Evolutionary conservation across 805 yeast species (phyloP).

Genomic region (Spencermartinsiella europaea): DNA sequence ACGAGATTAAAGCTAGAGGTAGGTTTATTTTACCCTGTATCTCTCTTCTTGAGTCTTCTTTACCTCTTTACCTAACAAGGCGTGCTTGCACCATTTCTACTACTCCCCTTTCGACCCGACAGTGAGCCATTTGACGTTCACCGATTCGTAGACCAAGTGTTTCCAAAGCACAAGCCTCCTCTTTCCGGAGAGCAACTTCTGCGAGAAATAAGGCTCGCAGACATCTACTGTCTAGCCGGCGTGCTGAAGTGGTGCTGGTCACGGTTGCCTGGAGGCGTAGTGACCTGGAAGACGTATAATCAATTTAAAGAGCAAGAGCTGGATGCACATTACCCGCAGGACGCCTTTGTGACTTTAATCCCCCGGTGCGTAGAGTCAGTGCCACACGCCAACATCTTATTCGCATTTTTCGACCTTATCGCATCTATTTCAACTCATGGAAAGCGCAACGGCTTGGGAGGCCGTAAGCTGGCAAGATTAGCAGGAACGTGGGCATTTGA

Average conservation of each 20-base stretch:
- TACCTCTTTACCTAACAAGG: conserved; percentile 10
- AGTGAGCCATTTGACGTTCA: conserved; percentile 50
- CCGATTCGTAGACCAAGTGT: conserved; percentile 49
- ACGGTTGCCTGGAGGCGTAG: conserved; percentile 66
- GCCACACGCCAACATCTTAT: conserved; percentile 84
- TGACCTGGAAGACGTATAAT: conserved; percentile 81
- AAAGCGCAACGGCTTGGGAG: conserved; percentile 70
- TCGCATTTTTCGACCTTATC: conserved; percentile 77
- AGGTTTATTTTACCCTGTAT: not conserved
- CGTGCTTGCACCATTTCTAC: conserved; percentile 63
- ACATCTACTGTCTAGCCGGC: conserved; percentile 58
- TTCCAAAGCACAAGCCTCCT: conserved; percentile 52
- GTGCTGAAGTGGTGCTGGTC: conserved; percentile 84
- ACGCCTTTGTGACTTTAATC: conserved; percentile 74
- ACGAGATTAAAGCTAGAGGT: conserved; percentile 65
- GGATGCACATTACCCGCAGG: conserved; percentile 60
- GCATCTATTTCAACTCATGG: conserved; percentile 76
- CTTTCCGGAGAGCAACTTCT: conserved; percentile 42
- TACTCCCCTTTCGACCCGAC: conserved; percentile 73
- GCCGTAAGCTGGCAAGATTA: conserved; percentile 73
- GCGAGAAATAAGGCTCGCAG: conserved; percentile 45
- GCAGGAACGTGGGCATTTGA: conserved; percentile 88
- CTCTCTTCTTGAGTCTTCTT: too few relatives aligned
- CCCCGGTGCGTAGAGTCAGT: conserved; percentile 79
- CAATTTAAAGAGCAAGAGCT: conserved; percentile 57